Conservation (phyloP, 73 alveolate genomes). For the Tetrahymena borealis region DNA sequence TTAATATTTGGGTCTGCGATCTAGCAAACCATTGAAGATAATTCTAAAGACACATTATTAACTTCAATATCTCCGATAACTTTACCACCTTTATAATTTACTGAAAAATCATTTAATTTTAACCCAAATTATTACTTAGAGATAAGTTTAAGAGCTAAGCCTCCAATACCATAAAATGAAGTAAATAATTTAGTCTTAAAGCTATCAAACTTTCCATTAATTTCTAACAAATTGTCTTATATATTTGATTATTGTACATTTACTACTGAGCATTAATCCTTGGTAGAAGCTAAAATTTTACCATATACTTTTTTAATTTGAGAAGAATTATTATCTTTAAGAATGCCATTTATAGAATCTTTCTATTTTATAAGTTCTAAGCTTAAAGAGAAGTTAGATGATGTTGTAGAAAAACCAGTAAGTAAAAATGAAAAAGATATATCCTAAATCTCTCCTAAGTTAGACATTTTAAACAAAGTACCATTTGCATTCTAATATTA, state of each 20-base stretch:
- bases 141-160: neutral
- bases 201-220: neutral
- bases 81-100: neutral
- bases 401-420: neutral
- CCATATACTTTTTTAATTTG: neutral
- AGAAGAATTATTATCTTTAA: neutral
- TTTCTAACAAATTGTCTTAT: neutral
- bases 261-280: neutral
- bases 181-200: neutral
- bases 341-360: neutral
- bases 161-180: neutral
- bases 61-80: neutral
- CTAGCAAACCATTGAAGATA: neutral
- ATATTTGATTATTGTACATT: neutral
- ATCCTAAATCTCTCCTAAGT: neutral
- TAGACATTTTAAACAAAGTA: neutral
- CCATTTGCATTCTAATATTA: neutral
- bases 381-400: neutral
- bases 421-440: neutral
- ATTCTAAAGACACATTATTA: neutral
- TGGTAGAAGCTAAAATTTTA: neutral
- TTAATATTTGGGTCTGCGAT: neutral
- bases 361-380: neutral
- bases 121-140: neutral
- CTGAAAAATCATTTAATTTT: neutral